phyloP scores from a whole-genome alignment of 176 grass and related monocot genomes.

The Carex cristatella region DNA sequence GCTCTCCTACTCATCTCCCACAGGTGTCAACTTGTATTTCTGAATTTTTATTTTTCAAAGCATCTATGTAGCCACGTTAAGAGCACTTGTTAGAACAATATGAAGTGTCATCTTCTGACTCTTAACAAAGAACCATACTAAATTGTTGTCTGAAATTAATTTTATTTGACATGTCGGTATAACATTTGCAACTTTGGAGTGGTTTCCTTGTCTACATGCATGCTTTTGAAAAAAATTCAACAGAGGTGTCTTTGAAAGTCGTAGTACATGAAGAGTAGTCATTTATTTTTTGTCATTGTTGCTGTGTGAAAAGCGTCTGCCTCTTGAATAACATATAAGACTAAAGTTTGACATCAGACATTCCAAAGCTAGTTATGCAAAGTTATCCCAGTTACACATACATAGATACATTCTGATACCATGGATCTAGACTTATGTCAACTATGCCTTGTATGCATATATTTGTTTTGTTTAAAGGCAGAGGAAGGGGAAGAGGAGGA shows the following conservation, averaged over 20 bases:
- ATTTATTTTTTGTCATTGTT: not conserved
- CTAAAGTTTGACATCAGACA: not conserved
- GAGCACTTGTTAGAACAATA: not conserved
- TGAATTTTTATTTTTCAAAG: not conserved
- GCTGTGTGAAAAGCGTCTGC: not conserved
- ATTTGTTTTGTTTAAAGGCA: constrained; percentile 38
- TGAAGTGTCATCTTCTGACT: too few species aligned
- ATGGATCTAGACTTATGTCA: not conserved
- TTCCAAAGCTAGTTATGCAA: not conserved
- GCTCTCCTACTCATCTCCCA: constrained; percentile 52
- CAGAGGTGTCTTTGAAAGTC: not conserved
- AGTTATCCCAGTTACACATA: not conserved
- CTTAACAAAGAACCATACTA: not conserved
- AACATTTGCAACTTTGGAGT: not conserved
- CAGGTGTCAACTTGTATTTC: constrained; percentile 40
- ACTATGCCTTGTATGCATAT: not conserved
- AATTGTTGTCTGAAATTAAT: not conserved
- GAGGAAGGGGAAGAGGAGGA: constrained; percentile 88
- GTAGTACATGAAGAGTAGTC: not conserved
- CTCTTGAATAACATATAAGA: not conserved
- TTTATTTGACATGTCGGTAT: not conserved
- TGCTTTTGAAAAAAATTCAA: not conserved
- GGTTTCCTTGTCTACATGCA: not conserved
- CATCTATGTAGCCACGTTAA: not conserved
- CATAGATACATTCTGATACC: not conserved